Percentiles rank a stretch among this genome's conserved stretches.
Conservation (phyloP, 1,284 basidiomycete genomes). For the Veloporphyrellus conicus region DNA sequence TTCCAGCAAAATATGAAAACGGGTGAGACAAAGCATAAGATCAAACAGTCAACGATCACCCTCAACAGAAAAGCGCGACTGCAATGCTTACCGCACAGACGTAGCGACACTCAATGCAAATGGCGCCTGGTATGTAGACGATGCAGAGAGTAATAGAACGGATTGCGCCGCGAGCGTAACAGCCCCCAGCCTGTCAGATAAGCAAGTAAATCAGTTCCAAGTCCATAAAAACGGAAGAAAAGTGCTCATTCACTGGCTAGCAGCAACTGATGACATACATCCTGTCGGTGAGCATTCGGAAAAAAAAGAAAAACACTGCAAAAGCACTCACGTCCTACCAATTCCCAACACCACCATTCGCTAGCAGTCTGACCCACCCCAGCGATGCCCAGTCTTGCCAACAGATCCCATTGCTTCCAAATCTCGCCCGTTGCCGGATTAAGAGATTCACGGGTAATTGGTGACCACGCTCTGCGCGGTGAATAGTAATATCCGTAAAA, state of each 20-base stretch:
- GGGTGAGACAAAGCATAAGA: neutral
- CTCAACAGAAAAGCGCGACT: neutral
- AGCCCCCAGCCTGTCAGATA: constrained; percentile 49
- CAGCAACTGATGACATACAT: constrained; percentile 41
- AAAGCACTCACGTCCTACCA: constrained; percentile 51
- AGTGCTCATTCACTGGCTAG: constrained; percentile 47
- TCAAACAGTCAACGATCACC: neutral
- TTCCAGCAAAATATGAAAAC: neutral
- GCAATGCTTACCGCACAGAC: constrained; percentile 65
- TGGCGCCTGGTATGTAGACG: constrained; percentile 82
- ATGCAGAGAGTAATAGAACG: constrained; percentile 68
- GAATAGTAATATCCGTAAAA: constrained; percentile 72
- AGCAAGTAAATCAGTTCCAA: neutral
- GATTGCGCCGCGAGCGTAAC: constrained; percentile 68
- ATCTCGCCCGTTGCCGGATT: constrained; percentile 63
- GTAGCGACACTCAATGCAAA: constrained; percentile 78
- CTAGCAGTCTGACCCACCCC: constrained; percentile 68
- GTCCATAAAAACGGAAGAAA: neutral
- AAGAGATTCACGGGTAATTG: constrained; percentile 32
- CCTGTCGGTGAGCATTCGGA: neutral
- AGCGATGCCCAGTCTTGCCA: constrained; percentile 72
- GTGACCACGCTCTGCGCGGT: constrained; percentile 68
- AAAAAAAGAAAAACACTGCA: neutral
- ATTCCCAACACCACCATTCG: constrained; percentile 94
- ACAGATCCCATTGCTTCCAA: constrained; percentile 70